These are phyloP conservation scores for Mycena venus DNA, from an alignment of 768 basidiomycete genomes.

Conservation along the genomic window DNA sequence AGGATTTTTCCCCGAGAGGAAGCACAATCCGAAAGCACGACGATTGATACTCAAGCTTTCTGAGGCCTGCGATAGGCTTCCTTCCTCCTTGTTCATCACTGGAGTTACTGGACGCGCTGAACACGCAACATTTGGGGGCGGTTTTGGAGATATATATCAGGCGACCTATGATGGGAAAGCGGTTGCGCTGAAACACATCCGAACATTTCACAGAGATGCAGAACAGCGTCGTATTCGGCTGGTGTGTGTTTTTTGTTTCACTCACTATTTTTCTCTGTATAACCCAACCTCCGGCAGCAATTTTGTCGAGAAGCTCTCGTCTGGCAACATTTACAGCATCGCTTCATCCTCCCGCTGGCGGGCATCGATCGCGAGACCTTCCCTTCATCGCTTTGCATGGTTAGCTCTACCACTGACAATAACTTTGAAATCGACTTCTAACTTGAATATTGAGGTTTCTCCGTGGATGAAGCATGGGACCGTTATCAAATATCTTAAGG, in stretches of 20 bases:
- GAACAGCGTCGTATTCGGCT: background rate
- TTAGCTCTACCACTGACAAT: too few species aligned
- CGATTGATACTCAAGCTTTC: background rate
- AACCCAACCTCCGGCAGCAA: background rate
- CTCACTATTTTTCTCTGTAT: background rate
- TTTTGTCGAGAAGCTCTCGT: conserved; percentile 39
- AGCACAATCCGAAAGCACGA: background rate
- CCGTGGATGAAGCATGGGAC: conserved; percentile 47
- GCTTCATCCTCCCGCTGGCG: conserved; percentile 43
- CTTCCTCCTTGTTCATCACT: conserved; percentile 1
- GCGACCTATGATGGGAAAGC: background rate
- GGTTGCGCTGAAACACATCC: conserved; percentile 6
- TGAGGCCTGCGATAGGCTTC: conserved; percentile 9
- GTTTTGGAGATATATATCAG: conserved; percentile 2
- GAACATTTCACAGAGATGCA: background rate
- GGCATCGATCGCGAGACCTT: conserved; percentile 44
- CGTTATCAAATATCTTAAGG: conserved; percentile 36
- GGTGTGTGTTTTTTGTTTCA: background rate
- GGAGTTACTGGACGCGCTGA: conserved; percentile 1
- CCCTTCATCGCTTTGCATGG: conserved; percentile 40
- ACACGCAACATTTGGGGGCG: background rate
- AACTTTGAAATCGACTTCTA: background rate
- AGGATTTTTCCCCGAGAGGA: background rate
- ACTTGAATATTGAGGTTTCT: conserved; percentile 22
- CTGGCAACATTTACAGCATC: conserved; percentile 45